Percentiles rank a stretch among this genome's conserved stretches.
Conservation (phyloP, 2,329 filamentous ascomycete genomes). For the Conoideocrella luteorostrata region DNA sequence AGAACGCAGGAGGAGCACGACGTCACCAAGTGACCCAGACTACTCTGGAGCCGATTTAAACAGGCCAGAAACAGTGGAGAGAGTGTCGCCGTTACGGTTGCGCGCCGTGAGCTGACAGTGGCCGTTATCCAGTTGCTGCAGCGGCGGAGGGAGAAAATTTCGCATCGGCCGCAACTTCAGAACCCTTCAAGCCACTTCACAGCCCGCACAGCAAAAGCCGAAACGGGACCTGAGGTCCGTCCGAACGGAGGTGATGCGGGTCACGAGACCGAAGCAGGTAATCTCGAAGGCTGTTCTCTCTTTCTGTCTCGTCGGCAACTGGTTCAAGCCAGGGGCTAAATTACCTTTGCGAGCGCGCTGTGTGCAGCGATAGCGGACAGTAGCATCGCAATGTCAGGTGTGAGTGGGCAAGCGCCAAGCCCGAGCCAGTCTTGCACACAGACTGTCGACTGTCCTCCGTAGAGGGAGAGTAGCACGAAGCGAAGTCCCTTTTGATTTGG, state of each 20-base stretch:
- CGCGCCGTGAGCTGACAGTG: slow-evolving; percentile 11
- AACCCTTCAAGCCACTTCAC: slow-evolving; percentile 11
- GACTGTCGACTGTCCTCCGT: no score
- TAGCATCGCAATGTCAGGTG: slow-evolving; percentile 3
- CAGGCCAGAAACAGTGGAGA: not conserved
- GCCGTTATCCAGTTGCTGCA: slow-evolving; percentile 13
- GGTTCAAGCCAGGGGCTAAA: slow-evolving; percentile 2
- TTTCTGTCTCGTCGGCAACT: not conserved
- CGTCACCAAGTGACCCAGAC: not conserved
- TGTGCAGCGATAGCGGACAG: slow-evolving; percentile 1
- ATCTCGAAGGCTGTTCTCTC: not conserved
- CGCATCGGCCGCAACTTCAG: slow-evolving; percentile 17
- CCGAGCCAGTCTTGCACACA: slow-evolving; percentile 6
- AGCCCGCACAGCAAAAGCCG: slow-evolving; percentile 7
- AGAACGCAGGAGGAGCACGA: not conserved
- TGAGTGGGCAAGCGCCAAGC: slow-evolving; percentile 8
- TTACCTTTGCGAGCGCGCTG: not conserved
- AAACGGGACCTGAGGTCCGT: slow-evolving; percentile 7
- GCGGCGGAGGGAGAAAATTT: slow-evolving; percentile 27
- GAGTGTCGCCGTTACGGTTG: slow-evolving; percentile 1
- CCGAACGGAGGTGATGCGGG: slow-evolving; percentile 9
- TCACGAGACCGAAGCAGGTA: slow-evolving; percentile 7
- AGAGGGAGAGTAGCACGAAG: no score
- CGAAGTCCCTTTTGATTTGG: slow-evolving; percentile 1
- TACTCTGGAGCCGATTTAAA: not conserved